Evolutionary conservation across 176 grass and related monocot genomes (phyloP), one percentile per base, ranked within the genome.

Genomic region (Oryza brachyantha): DNA sequence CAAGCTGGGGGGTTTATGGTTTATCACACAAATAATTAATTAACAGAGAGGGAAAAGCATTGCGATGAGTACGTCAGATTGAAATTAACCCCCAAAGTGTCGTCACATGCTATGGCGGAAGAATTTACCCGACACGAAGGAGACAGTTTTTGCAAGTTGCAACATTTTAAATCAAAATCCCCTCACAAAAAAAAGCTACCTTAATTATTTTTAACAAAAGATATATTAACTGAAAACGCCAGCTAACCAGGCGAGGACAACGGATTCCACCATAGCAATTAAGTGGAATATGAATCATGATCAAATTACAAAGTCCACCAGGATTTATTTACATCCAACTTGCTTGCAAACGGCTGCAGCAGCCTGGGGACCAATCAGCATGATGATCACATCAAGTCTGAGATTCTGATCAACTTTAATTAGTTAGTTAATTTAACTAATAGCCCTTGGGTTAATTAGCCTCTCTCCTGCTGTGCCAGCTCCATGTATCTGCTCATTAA

Each of bases 231-330:
- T 50, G 16, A 50, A 50, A 50, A 16, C 5, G 16, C 46, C 46
- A 50, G 46, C 46, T 7, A 50, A 50, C 46, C 46, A 50, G 17
- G 14, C 16, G 16, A 50, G 16, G 64, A 36, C 82, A 12, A 61
- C 66, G 55, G 83, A 84, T 78, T 78, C 82, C 74, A 78, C 74
- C 29, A 63, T 48, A 16, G 22, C 52, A 8, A 37, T n/a, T n/a
- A n/a, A 32, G 66, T 84, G 55, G 66, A 70, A 27, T 70, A 21
- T 38, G 73, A 70, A 70, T 77, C 82, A 84, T 27, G 64, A 70
- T 27, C 66, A 50, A 37, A 48, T n/a, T n/a, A n/a, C 70, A 40
- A 35, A 70, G 29, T 71, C 66, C 74, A 77, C 80, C 61, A 55
- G 29, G 35, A 32, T 59, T 16, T 70, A 7, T 41, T 17, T 57